Evolutionary conservation across 164 flowering plant genomes (phyloP).

Genomic region (Brasenia schreberi): DNA sequence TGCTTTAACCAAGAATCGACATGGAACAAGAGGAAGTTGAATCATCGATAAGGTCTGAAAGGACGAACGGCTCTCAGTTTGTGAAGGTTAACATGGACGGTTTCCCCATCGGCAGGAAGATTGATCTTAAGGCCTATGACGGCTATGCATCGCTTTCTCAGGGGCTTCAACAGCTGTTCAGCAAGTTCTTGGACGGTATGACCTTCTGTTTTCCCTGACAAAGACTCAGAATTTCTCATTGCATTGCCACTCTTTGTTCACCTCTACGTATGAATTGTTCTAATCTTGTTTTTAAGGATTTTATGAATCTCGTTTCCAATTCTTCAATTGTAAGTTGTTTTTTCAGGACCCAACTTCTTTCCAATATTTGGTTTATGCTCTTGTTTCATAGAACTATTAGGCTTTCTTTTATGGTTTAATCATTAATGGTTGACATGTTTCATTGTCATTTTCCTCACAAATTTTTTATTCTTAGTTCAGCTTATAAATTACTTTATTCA

Average conservation of each 20-base stretch:
- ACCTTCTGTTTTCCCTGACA: neutral
- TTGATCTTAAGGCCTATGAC: constrained; percentile 9
- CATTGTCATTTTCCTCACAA: too few relatives aligned
- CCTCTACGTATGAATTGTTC: too few relatives aligned
- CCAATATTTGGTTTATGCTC: too few relatives aligned
- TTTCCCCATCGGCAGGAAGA: constrained; percentile 8
- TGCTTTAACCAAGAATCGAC: neutral
- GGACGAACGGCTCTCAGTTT: neutral
- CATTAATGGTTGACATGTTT: too few relatives aligned
- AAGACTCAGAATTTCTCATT: too few relatives aligned
- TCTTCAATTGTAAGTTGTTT: neutral
- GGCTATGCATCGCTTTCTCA: constrained; percentile 10
- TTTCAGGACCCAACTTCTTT: neutral
- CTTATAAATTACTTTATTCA: too few relatives aligned
- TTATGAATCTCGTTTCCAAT: neutral
- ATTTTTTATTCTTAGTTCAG: too few relatives aligned
- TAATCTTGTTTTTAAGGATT: too few relatives aligned
- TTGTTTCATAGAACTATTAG: too few relatives aligned
- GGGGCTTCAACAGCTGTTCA: constrained; percentile 10
- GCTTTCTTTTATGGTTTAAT: too few relatives aligned
- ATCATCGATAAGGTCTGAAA: neutral
- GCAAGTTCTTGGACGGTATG: constrained; percentile 7
- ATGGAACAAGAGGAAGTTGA: neutral
- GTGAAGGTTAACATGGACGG: constrained; percentile 13
- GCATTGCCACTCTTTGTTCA: too few relatives aligned